Evolutionary conservation across 1,284 basidiomycete genomes (phyloP).

Genomic region (Neonothopanus nambi): DNA sequence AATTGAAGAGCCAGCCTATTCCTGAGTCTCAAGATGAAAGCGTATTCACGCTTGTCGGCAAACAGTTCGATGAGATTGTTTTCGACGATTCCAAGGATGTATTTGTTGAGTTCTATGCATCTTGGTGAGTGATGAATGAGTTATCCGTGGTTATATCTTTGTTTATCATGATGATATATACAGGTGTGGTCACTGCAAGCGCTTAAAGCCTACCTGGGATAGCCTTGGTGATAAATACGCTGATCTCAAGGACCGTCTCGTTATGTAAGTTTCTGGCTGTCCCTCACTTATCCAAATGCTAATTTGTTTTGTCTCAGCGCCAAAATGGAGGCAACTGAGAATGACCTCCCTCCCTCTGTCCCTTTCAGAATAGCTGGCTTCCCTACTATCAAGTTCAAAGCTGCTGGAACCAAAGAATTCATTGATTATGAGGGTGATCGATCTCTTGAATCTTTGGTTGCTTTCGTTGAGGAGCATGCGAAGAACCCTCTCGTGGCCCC

Average conservation of each 20-base stretch:
- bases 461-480: conserved; percentile 82
- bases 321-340: conserved; percentile 96
- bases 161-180: conserved; percentile 28
- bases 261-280: conserved; percentile 63
- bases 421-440: conserved; percentile 94
- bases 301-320: conserved; percentile 55
- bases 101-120: conserved; percentile 96
- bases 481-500: conserved; percentile 64
- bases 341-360: conserved; percentile 88
- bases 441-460: conserved; percentile 80
- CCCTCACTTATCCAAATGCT: conserved; percentile 12
- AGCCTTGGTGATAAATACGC: conserved; percentile 86
- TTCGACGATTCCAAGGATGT: conserved; percentile 92
- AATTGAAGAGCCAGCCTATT: conserved; percentile 90
- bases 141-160: background rate
- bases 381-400: conserved; percentile 98
- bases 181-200: conserved; percentile 95
- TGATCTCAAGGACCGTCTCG: conserved; percentile 73
- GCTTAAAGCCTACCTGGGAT: conserved; percentile 94
- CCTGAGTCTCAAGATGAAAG: conserved; percentile 83
- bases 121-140: conserved; percentile 66
- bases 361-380: conserved; percentile 88
- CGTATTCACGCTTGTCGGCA: conserved; percentile 86
- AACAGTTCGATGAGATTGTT: conserved; percentile 87
- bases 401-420: conserved; percentile 84